Base-by-base conservation (phyloP, 768 basidiomycete species). In the Russula earlei region DNA sequence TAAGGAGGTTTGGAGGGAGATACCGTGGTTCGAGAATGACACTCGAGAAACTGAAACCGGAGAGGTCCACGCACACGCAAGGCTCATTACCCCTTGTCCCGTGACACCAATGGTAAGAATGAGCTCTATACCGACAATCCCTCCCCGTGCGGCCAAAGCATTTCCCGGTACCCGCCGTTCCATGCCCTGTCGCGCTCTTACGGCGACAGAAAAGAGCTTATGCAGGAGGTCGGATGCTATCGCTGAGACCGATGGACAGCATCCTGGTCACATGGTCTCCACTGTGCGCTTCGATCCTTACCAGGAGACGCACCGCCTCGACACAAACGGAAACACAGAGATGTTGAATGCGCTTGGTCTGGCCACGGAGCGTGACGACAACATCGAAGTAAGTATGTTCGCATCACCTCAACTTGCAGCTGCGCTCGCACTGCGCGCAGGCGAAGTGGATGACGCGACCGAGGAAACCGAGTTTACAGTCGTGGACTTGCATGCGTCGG, bases 331-430 rank as follows among this genome's bases (percentile, higher is more conserved):
- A 41, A 31, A n/a, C 19, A 25, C 11, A 34, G 36, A 31, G 46
- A 24, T 38, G 4, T 29, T 27, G 12, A 53, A 53, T 34, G n/a
- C 52, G 12, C 57, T 31, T 17, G 42, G 47, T 22, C 53, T 54
- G 27, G 42, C 36, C 14, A 22, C 24, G 40, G 46, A 33, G 14
- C 3, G 37, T 25, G 37, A 46, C 1, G 51, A 53, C n/a, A 14
- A 43, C 11, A 27, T 44, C 5, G 33, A 37, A 34, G 34, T 38
- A 22, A 31, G 52, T 43, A 33, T 14, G n/a, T 34, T 58, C 27
- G 19, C 52, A 14, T 58, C 57, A 20, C 47, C 57, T 43, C 47
- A 58, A 40, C 25, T 49, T 11, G 52, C 52, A 15, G 45, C 46
- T 10, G 42, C 42, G 17, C 46, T 49, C 25, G 57, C 46, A 17